Evolutionary conservation across 805 yeast genomes (phyloP).

Genomic region (Kockiozyma suomiensis): DNA sequence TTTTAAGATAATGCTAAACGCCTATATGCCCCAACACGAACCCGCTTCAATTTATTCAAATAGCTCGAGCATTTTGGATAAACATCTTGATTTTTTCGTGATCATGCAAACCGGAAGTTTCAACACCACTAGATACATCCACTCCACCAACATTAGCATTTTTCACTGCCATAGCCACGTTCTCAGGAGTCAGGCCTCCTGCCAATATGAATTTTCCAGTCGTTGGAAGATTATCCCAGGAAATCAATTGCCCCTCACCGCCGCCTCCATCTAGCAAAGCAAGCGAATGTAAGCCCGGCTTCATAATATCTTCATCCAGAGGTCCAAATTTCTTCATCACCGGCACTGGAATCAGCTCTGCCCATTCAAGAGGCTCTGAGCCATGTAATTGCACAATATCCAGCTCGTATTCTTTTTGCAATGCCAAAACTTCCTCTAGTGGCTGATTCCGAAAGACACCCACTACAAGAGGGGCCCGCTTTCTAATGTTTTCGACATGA

Average conservation of each 20-base stretch:
- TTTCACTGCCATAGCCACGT: conserved; percentile 58
- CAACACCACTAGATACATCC: conserved; percentile 96
- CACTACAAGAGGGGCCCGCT: conserved; percentile 63
- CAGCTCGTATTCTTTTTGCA: conserved; percentile 50
- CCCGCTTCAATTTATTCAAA: no score
- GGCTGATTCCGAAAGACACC: conserved; percentile 91
- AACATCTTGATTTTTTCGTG: conserved; percentile 60
- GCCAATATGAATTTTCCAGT: conserved; percentile 65
- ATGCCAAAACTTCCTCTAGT: conserved; percentile 57
- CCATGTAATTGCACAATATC: conserved; percentile 94
- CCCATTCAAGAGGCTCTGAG: conserved; percentile 56
- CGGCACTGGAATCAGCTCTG: conserved; percentile 51
- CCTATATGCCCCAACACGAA: not conserved
- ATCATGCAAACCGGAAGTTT: conserved; percentile 76
- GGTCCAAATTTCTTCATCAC: conserved; percentile 77
- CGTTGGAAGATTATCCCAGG: conserved; percentile 62
- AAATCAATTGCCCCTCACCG: conserved; percentile 82
- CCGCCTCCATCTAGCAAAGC: conserved; percentile 77
- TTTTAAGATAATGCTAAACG: not conserved
- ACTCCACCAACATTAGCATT: conserved; percentile 75
- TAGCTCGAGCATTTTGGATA: conserved; percentile 42
- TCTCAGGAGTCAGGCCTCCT: conserved; percentile 83
- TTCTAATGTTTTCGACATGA: conserved; percentile 14
- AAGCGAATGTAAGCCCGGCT: conserved; percentile 50
- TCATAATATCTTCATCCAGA: conserved; percentile 43